Evolutionary conservation across 23 red algal species (phyloP), one percentile per base, ranked within the genome.

Genomic region (Agarophyton chilense): DNA sequence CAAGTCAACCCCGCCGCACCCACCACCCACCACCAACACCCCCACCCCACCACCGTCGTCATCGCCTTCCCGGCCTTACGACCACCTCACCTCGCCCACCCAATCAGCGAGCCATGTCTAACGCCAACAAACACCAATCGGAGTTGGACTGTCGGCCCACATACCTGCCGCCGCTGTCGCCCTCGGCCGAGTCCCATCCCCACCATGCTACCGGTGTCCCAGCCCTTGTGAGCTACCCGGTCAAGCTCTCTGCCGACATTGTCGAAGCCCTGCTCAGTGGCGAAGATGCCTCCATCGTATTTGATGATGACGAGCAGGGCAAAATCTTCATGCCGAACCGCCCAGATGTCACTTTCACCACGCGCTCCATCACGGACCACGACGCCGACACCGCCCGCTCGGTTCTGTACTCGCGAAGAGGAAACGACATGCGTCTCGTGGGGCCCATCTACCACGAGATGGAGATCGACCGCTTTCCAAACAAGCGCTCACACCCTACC

Each of bases 181-280:
- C 52, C 1, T 81, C 77, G 10, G 53, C 57, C 40, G 22, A 32
- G 29, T 62, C 28, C 24, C 49, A 62, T 38, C 77, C 57, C 21
- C 49, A 62, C 77, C 46, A 72, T 72, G 26, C 25, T 6, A 43
- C 65, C 65, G 65, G 35, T n/a, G 39, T 44, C 1, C 65, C 65
- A 32, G 9, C 39, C 14, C 36, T 44, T 8, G 12, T 42, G 39
- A 72, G 36, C 81, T 84, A 52, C 61, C 17, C 57, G n/a, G 38
- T 70, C 81, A 84, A 84, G 63, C 81, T 84, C 61, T 66, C 56
- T 16, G 57, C 57, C 44, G 61, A n/a, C 10, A 24, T 67, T 60
- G 57, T 84, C 34, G 40, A 66, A 3, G 63, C 56, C 17, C 29
- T 84, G 24, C 28, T 72, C 56, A 72, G 42, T 7, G 4, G 36